Conservation (phyloP, 2,329 filamentous ascomycete genomes). For the Tolypocladium capitatum region DNA sequence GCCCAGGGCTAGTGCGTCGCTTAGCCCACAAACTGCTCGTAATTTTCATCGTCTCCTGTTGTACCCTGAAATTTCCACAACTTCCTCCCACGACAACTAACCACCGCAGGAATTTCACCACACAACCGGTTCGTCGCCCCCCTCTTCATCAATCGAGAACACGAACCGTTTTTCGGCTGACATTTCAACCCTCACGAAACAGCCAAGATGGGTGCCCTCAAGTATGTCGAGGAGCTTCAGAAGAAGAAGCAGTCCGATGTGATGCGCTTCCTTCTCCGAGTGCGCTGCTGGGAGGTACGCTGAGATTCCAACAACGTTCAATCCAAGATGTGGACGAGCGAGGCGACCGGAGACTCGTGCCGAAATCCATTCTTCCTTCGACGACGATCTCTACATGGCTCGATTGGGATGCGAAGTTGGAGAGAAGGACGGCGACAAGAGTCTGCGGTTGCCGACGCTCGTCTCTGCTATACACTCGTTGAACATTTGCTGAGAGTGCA, state of each 20-base stretch:
- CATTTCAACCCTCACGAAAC: constrained; percentile 5
- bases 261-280: constrained; percentile 98
- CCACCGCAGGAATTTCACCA: constrained; percentile 21
- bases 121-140: constrained; percentile 22
- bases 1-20: constrained; percentile 19
- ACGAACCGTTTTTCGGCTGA: constrained; percentile 1
- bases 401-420: neutral
- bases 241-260: constrained; percentile 99
- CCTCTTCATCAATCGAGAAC: neutral
- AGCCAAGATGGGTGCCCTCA: constrained; percentile 96
- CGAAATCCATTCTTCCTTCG: constrained; percentile 6
- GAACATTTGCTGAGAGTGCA: constrained; percentile 99
- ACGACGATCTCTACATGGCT: neutral
- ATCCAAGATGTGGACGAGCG: constrained; percentile 21
- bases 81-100: constrained; percentile 21
- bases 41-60: constrained; percentile 23
- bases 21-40: constrained; percentile 24
- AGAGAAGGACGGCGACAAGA: neutral
- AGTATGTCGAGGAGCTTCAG: constrained; percentile 99
- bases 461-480: constrained; percentile 89
- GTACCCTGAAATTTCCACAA: constrained; percentile 16
- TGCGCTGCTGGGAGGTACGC: constrained; percentile 99
- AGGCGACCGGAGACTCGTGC: constrained; percentile 4
- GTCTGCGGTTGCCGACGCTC: constrained; percentile 4
- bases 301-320: constrained; percentile 28